These are phyloP conservation scores for Penicillium malachiteum DNA, from an alignment of 495 filamentous ascomycete genomes.

Conservation along the genomic window DNA sequence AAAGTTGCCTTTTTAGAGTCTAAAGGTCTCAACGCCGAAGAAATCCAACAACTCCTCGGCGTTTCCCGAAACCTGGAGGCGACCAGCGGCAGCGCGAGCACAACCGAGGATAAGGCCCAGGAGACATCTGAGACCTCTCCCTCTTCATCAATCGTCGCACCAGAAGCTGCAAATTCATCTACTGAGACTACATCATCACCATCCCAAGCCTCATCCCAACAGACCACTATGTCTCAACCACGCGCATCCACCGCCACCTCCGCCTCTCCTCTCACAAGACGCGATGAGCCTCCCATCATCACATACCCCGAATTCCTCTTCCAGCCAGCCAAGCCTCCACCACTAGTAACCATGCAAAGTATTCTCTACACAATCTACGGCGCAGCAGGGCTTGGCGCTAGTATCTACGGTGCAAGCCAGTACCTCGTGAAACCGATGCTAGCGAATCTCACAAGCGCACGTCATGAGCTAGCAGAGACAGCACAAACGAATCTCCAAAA, in stretches of 20 bases:
- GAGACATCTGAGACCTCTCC: conserved; percentile 12
- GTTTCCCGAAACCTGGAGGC: conserved; percentile 39
- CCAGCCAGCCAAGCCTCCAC: conserved; percentile 62
- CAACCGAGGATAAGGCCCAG: conserved; percentile 19
- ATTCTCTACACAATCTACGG: conserved; percentile 78
- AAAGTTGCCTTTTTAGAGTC: conserved; percentile 76
- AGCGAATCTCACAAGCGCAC: conserved; percentile 67
- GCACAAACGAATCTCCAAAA: conserved; percentile 61
- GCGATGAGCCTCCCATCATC: conserved; percentile 79
- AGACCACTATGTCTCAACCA: conserved; percentile 18
- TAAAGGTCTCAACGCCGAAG: conserved; percentile 69
- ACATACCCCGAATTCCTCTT: conserved; percentile 95
- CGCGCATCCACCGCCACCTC: conserved; percentile 15
- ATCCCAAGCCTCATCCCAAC: conserved; percentile 6
- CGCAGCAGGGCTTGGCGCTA: conserved; percentile 65
- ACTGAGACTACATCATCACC: conserved; percentile 13
- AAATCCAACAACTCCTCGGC: conserved; percentile 67
- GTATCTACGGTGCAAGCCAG: conserved; percentile 78
- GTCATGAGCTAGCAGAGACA: conserved; percentile 74
- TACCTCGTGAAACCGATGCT: conserved; percentile 84
- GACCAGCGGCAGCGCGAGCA: conserved; percentile 21
- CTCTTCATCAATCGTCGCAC: conserved; percentile 15
- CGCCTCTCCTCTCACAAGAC: conserved; percentile 25
- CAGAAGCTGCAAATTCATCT: conserved; percentile 12
- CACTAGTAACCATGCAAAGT: conserved; percentile 72